Conservation (phyloP, 148 eudicot species). For the Silene uniflora region DNA sequence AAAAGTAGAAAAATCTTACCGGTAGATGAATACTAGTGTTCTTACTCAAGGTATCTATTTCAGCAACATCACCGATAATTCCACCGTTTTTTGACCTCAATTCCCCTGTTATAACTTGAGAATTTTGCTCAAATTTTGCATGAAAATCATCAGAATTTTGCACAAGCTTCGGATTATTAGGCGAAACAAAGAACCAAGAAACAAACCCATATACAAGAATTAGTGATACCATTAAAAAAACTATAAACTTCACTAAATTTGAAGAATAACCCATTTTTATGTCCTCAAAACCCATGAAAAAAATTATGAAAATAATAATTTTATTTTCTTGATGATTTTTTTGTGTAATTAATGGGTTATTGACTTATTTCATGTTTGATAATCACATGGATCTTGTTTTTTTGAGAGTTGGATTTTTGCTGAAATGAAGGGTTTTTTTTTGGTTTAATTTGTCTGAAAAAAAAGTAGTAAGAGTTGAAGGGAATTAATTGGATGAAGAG, state of each 20-base stretch:
- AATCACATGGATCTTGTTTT: neutral
- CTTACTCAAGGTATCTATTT: constrained; percentile 17
- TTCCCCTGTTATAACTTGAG: neutral
- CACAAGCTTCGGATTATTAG: neutral
- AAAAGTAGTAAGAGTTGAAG: neutral
- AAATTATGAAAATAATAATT: neutral
- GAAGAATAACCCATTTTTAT: constrained; percentile 26
- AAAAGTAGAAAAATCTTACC: constrained; percentile 8
- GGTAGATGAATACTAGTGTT: constrained; percentile 16
- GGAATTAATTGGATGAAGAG: constrained; percentile 12
- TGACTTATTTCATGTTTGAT: neutral
- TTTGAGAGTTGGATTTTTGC: neutral
- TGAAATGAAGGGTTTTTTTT: neutral
- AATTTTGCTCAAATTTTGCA: neutral
- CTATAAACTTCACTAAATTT: constrained; percentile 31
- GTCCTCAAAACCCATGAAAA: constrained; percentile 14
- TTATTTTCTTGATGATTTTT: no score
- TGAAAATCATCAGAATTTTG: neutral
- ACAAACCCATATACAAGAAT: constrained; percentile 33
- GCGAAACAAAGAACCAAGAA: constrained; percentile 21
- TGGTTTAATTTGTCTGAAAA: neutral
- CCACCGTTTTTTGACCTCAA: constrained; percentile 20
- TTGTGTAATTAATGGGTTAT: neutral
- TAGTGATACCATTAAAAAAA: constrained; percentile 33
- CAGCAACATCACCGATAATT: neutral